Conservation (phyloP, 1,284 basidiomycete species). For the Sanghuangporus baumii region DNA sequence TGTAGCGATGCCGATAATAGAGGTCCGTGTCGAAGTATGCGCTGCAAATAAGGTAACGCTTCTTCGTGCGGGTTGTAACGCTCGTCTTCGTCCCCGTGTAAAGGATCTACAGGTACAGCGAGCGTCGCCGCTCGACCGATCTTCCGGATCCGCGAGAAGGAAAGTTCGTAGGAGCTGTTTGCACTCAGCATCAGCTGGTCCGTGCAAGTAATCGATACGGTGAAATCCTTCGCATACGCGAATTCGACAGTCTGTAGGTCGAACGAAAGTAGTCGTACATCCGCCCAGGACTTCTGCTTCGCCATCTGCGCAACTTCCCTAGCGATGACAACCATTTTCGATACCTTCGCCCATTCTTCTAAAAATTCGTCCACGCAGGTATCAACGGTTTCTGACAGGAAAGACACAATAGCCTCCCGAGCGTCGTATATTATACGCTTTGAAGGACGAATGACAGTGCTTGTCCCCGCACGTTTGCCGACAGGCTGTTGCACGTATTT, state of each 20-base stretch:
- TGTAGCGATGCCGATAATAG: slow-evolving; percentile 57
- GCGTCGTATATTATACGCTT: slow-evolving; percentile 85
- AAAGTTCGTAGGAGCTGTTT: slow-evolving; percentile 63
- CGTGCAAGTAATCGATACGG: slow-evolving; percentile 67
- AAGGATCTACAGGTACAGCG: slow-evolving; percentile 21
- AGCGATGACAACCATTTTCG: slow-evolving; percentile 89
- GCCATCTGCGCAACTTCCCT: slow-evolving; percentile 85
- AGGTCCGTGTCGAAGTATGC: slow-evolving; percentile 53
- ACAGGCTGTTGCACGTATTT: slow-evolving; percentile 84
- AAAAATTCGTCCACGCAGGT: slow-evolving; percentile 85
- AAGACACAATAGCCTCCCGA: slow-evolving; percentile 77
- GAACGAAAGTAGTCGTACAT: slow-evolving; percentile 77
- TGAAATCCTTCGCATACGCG: slow-evolving; percentile 70
- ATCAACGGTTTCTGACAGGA: slow-evolving; percentile 79
- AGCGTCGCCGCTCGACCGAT: slow-evolving; percentile 20
- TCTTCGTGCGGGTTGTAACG: slow-evolving; percentile 65
- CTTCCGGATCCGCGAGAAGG: slow-evolving; percentile 50
- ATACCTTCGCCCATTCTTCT: slow-evolving; percentile 86
- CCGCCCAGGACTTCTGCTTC: slow-evolving; percentile 60
- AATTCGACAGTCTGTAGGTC: slow-evolving; percentile 88
- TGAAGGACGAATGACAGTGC: slow-evolving; percentile 67
- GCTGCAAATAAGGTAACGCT: slow-evolving; percentile 62
- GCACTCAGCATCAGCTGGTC: slow-evolving; percentile 58
- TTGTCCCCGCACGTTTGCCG: slow-evolving; percentile 57
- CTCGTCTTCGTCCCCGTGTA: slow-evolving; percentile 19